Evolutionary conservation across 805 yeast genomes (phyloP), one percentile per base, ranked within the genome.

Genomic region (Ogataea pignaliae): DNA sequence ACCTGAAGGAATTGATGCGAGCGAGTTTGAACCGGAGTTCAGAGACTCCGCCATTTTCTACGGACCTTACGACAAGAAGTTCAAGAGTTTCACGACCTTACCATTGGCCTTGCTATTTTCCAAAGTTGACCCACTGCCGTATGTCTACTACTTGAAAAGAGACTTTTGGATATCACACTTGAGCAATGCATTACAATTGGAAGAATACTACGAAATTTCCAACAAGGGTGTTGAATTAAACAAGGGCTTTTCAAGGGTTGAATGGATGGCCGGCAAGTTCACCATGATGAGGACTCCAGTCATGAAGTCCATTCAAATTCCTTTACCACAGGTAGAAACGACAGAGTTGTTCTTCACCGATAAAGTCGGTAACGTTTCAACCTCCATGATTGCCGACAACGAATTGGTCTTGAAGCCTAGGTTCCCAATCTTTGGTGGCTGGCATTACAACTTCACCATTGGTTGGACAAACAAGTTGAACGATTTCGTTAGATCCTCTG

Each of bases 381-480:
- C 97, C 3, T 83, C 85, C 40, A 69, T 70, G 48, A 48, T 68
- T 21, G 59, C 66, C 3, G 65, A 65, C 35, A 64, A 73, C 36
- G 65, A 68, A 47, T 66, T 88, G 39, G 69, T 82, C 31, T 63
- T 93, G 51, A 78, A 76, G 57, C 98, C 98, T 44, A 77, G 99
- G 63, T 93, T 72, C 71, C 99, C 99, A n/a, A 63, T 93, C 7
- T 86, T 88, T 65, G 99, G 99, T 39, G 95, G 90, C 36, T 93
- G 99, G 99, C 76, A 82, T 57, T 91, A 88, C 67, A 88, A 91
- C 67, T 93, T 88, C 72, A 93, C 98, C 17, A 65, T 91, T 54
- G 98, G 98, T n/a, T 93, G 96, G 96, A 78, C 83, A 40, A 76
- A 79, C 51, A 68, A 72, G 16, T 65, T 90, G 35, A 57, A 68